Evolutionary conservation across 192 early-diverging fungal species (phyloP).

Genomic region (Umbelopsis isabellina): DNA sequence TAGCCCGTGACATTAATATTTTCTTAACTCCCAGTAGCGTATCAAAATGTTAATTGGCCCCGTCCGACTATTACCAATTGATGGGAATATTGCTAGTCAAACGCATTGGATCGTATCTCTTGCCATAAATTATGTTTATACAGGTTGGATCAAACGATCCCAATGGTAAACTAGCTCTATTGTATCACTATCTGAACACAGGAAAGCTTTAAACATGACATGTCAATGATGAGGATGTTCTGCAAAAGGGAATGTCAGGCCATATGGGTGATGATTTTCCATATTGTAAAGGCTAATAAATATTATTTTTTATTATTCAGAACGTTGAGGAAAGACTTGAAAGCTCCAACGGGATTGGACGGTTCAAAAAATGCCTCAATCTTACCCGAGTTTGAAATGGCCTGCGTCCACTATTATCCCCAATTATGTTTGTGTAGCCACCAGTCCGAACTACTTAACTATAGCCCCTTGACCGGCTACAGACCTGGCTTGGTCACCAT

Average conservation of each 20-base stretch:
- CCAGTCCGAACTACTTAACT: background rate
- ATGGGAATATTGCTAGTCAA: background rate
- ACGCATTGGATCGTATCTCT: no score
- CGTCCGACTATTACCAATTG: slow-evolving; percentile 4
- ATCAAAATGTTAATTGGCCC: no score
- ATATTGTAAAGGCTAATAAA: background rate
- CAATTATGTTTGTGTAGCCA: background rate
- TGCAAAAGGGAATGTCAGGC: background rate
- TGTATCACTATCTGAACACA: no score
- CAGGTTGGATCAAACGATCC: no score
- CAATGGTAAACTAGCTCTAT: no score
- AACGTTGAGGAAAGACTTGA: no score
- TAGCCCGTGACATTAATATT: slow-evolving; percentile 12
- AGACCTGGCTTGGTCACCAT: no score
- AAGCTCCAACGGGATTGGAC: background rate
- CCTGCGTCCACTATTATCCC: background rate
- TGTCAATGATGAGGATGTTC: background rate
- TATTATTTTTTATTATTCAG: no score
- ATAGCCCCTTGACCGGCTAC: background rate
- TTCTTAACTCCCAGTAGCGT: no score
- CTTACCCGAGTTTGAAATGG: slow-evolving; percentile 15
- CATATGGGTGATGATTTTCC: slow-evolving; percentile 1
- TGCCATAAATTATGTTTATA: no score
- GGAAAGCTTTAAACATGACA: no score
- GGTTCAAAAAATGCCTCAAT: slow-evolving; percentile 19